Percentiles rank a stretch among this genome's conserved stretches.
Evolutionary conservation across 306 rosid genomes (phyloP).

Genomic region (Cicer arietinum): DNA sequence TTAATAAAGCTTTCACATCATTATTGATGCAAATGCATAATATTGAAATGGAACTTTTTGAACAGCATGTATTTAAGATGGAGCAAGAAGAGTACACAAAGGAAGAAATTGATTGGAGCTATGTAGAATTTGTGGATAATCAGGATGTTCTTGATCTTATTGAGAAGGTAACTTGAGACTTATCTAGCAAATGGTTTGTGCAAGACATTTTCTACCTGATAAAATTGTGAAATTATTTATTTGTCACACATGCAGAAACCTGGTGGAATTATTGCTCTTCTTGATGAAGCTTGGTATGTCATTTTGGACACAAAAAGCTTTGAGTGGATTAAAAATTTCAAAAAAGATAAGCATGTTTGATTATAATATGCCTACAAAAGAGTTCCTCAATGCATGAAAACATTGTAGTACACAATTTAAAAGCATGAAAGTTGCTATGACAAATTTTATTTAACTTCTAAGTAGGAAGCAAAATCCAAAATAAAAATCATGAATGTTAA

Average conservation of each 20-base stretch:
- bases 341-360: constrained; percentile 9
- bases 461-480: constrained; percentile 1
- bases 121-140: constrained; percentile 87
- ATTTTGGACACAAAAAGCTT: constrained; percentile 36
- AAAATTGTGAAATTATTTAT: constrained; percentile 30
- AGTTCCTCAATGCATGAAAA: constrained; percentile 12
- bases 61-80: constrained; percentile 94
- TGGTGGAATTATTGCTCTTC: constrained; percentile 91
- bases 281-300: constrained; percentile 90
- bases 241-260: constrained; percentile 71
- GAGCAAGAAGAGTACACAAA: constrained; percentile 95
- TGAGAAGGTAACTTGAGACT: constrained; percentile 66
- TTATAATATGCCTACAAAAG: constrained; percentile 2
- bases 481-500: background rate
- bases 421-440: background rate
- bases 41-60: constrained; percentile 39
- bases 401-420: background rate
- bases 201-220: constrained; percentile 29
- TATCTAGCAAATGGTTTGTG: constrained; percentile 13
- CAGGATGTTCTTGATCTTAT: constrained; percentile 91
- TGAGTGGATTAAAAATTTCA: constrained; percentile 11
- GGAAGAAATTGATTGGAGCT: constrained; percentile 89
- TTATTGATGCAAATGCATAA: constrained; percentile 17
- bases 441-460: constrained; percentile 20
- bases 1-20: constrained; percentile 28